Base-by-base conservation (phyloP, 2,329 filamentous ascomycete species). In the Claviceps africana region DNA sequence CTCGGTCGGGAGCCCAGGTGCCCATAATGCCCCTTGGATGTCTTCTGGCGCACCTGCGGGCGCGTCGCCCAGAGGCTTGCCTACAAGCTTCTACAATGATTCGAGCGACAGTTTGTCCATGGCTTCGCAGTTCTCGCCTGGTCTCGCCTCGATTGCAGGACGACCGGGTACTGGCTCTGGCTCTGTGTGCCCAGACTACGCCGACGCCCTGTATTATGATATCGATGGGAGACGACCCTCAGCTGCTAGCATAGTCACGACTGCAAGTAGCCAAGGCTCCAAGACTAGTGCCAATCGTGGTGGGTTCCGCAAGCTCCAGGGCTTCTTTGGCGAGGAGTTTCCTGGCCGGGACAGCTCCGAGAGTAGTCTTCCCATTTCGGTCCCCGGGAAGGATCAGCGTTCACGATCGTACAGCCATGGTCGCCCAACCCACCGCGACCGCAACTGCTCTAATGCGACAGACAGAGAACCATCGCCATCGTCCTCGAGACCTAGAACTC, bases 281-380 rank as follows among this genome's bases (percentile, higher is more conserved):
- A 84, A 83, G 68, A 78, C 78, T 53, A 86, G 84, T 65, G 73
- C 82, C 56, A 83, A 81, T 55, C 76, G 85, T 54, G 81, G 83
- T 59, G 81, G 86, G 50, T 78, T 85, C 53, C 89, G 90, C 68
- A 93, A 91, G 69, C 74, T 95, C 56, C 87, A 93, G 64, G 87
- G 85, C 43, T 91, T 96, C 65, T 95, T 96, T 69, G 90, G 91
- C 47, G 91, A 96, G 61, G 90, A 95, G 63, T 88, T 86, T 66
- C 81, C 82, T 54, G 80, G 78, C 39, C 75, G 78, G 58, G 85
- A 90, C 64, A 83, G 83, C 57, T 89, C 86, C 51, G 87, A 94
- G 54, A 77, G 79, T 59, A 83, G 80, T 68, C 67, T 86, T 60
- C 70, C 74, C 55, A 70, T 69, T 55, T 73, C 70, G 50, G 62